These are phyloP conservation scores for Ceratocystis smalleyi DNA, from an alignment of 2,329 filamentous ascomycete genomes.

Conservation along the genomic window DNA sequence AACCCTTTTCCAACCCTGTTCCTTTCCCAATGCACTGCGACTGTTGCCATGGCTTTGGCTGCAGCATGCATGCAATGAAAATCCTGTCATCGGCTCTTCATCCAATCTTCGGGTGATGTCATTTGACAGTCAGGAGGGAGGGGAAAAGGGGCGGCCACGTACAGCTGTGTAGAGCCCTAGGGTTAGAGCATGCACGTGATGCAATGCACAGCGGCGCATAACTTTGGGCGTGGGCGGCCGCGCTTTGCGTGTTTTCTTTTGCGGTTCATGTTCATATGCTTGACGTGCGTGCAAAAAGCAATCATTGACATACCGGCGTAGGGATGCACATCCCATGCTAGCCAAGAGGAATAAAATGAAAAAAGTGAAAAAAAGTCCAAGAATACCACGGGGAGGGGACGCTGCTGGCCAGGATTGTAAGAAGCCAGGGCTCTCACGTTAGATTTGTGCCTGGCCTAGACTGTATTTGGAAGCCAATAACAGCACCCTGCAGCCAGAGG, in stretches of 20 bases:
- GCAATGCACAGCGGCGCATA: no score
- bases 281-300: no score
- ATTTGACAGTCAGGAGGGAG: neutral
- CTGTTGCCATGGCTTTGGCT: neutral
- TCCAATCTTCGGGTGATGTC: slow-evolving; percentile 2
- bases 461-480: neutral
- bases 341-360: no score
- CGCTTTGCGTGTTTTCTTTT: no score
- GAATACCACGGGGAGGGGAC: neutral
- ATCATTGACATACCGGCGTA: no score
- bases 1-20: neutral
- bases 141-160: neutral
- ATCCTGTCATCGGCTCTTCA: neutral
- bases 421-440: no score
- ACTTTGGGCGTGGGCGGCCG: no score
- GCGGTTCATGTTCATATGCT: no score
- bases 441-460: neutral
- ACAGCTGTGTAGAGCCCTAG: neutral
- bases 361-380: neutral
- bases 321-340: neutral
- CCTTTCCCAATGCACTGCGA: neutral
- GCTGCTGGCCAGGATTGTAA: neutral
- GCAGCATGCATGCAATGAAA: slow-evolving; percentile 1
- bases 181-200: neutral
- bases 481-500: neutral